Percentiles rank a stretch among this genome's conserved stretches.
phyloP scores from a whole-genome alignment of 805 yeast species.

The Lipomyces mesembrius region DNA sequence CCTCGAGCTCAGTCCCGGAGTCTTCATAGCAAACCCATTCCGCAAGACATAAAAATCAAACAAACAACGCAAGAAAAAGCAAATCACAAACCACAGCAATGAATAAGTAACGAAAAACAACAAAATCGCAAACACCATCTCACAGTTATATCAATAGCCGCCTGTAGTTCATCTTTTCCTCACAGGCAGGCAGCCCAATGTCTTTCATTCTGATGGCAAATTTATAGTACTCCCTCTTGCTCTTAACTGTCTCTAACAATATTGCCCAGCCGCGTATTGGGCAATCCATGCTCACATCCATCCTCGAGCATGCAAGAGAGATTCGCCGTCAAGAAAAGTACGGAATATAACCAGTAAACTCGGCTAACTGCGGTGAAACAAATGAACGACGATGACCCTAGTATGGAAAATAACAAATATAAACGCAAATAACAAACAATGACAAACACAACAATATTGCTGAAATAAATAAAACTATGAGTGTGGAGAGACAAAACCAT shows the following conservation, averaged over 20 bases:
- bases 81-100: not conserved
- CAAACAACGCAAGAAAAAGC: not conserved
- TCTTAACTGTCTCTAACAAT: not conserved
- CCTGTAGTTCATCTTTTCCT: not conserved
- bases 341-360: not conserved
- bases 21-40: not conserved
- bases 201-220: not conserved
- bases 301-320: not conserved
- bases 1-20: slow-evolving; percentile 5
- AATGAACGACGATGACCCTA: not conserved
- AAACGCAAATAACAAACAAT: not conserved
- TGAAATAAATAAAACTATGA: not conserved
- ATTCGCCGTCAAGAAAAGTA: not conserved
- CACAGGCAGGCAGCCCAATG: not conserved
- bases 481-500: not conserved
- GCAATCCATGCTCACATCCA: not conserved
- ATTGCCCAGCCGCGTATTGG: not conserved
- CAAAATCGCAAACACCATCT: not conserved
- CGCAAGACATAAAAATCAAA: not conserved
- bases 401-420: not conserved
- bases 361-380: not conserved
- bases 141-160: not conserved
- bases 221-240: not conserved
- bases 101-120: not conserved
- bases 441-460: slow-evolving; percentile 3